Evolutionary conservation across 148 eudicot genomes (phyloP).

Genomic region (Arctostaphylos glauca): DNA sequence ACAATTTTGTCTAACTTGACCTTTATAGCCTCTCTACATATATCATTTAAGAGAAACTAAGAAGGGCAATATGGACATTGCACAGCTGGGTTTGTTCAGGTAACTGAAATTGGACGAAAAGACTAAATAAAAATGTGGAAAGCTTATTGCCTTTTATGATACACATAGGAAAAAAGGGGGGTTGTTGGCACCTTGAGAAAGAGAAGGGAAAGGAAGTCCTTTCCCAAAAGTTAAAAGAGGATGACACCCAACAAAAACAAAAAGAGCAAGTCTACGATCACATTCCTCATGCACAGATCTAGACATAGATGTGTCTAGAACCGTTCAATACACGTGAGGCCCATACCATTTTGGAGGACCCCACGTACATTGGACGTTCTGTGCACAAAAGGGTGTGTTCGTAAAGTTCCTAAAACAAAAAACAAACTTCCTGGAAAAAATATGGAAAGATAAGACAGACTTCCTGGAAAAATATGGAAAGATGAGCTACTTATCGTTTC

Average conservation of each 20-base stretch:
- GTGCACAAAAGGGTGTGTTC: no score
- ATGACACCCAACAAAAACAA: no score
- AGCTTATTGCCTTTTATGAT: not conserved
- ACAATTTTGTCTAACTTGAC: not conserved
- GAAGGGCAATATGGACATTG: not conserved
- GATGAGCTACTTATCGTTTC: slow-evolving; percentile 21
- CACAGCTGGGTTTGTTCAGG: not conserved
- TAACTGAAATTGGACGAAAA: not conserved
- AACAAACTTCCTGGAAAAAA: slow-evolving; percentile 11
- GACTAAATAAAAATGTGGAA: not conserved
- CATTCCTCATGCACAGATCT: no score
- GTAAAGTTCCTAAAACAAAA: not conserved
- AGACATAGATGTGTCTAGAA: no score
- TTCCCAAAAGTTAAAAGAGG: no score
- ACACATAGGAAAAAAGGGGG: not conserved
- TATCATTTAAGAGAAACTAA: not conserved
- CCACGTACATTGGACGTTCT: no score
- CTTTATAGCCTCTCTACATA: not conserved
- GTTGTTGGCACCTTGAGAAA: not conserved
- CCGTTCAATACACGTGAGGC: no score
- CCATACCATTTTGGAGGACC: no score
- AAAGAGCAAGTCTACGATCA: no score
- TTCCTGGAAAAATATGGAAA: slow-evolving; percentile 14
- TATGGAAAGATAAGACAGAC: slow-evolving; percentile 20
- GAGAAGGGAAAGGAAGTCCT: not conserved